Evolutionary conservation across 805 yeast genomes (phyloP).

Genomic region (Spathaspora passalidarum): DNA sequence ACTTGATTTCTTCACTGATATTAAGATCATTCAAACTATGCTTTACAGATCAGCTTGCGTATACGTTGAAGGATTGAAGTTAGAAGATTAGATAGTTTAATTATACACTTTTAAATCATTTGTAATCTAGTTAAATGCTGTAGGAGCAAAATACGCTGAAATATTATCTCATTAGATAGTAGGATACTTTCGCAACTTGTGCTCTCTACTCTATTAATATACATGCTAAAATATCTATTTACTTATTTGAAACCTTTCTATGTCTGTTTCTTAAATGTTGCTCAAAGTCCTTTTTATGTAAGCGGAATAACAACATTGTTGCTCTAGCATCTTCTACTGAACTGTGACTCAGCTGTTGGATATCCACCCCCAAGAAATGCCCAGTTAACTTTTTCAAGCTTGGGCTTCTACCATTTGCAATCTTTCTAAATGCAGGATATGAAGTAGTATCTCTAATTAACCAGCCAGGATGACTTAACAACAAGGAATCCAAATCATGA

Average conservation of each 20-base stretch:
- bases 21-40: constrained; percentile 28
- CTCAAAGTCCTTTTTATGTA: constrained; percentile 63
- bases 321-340: constrained; percentile 90
- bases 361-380: constrained; percentile 54
- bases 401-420: constrained; percentile 70
- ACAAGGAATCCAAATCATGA: constrained; percentile 70
- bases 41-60: constrained; percentile 35
- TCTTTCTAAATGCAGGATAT: constrained; percentile 54
- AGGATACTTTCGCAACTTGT: no score
- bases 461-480: constrained; percentile 62
- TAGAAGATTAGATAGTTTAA: constrained; percentile 24
- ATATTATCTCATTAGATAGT: no score
- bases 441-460: constrained; percentile 72
- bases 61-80: constrained; percentile 31
- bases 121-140: no score
- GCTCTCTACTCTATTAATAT: no score
- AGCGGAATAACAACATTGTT: constrained; percentile 75
- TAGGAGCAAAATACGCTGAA: no score
- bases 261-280: constrained; percentile 13
- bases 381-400: constrained; percentile 62
- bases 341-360: constrained; percentile 76
- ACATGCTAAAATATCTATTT: no score
- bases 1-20: constrained; percentile 13
- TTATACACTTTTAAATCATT: not conserved
- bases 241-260: not conserved